Conservation (phyloP, 352 stramenopile genomes). For the Phytophthora litchii region DNA sequence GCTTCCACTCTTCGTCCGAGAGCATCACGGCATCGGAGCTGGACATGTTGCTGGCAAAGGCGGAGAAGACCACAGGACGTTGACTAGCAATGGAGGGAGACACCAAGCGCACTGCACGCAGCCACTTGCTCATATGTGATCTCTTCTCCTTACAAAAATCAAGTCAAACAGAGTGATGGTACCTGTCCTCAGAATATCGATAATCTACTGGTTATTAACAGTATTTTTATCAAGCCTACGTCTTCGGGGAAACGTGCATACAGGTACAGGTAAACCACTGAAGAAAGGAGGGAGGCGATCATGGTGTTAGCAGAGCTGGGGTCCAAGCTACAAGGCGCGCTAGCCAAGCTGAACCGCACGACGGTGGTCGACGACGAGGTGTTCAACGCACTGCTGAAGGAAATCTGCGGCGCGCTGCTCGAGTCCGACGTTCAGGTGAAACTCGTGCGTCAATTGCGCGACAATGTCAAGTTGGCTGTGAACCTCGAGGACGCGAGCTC, state of each 20-base stretch:
- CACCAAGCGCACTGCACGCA: constrained; percentile 15
- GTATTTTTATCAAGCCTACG: too few relatives aligned
- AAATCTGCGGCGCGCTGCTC: constrained; percentile 91
- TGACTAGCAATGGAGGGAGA: constrained; percentile 6
- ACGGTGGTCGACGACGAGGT: constrained; percentile 92
- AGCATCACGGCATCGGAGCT: constrained; percentile 45
- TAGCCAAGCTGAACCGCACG: constrained; percentile 88
- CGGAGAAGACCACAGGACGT: neutral
- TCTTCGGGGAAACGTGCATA: too few relatives aligned
- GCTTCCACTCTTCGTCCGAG: constrained; percentile 85
- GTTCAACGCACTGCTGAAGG: constrained; percentile 90
- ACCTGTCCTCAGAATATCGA: neutral
- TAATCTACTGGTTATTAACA: neutral
- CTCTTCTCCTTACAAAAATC: neutral
- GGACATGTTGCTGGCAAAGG: constrained; percentile 49
- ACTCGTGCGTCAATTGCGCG: constrained; percentile 87
- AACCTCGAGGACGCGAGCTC: constrained; percentile 81
- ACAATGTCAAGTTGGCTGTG: constrained; percentile 90
- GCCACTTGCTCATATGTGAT: constrained; percentile 20
- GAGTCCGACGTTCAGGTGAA: constrained; percentile 91
- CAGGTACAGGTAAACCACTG: neutral
- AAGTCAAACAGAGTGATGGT: neutral
- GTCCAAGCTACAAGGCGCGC: constrained; percentile 84
- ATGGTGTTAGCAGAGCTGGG: constrained; percentile 93
- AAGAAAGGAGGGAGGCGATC: constrained; percentile 2